phyloP scores from a whole-genome alignment of 2,329 filamentous ascomycete species.

The Eurotiales sp. region DNA sequence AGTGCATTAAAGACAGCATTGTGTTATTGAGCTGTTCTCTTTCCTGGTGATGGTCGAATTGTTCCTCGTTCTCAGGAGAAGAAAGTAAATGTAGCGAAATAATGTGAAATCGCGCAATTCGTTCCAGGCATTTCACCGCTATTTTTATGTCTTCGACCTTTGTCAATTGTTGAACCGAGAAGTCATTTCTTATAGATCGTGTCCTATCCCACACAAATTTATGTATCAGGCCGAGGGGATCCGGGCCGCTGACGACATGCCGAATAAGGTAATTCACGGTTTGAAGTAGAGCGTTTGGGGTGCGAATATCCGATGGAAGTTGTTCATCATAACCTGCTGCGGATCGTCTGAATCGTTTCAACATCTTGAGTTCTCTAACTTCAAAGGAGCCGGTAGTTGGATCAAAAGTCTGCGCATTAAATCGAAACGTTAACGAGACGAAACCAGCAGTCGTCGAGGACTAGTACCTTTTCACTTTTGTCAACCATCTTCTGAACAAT shows the following conservation, averaged over 20 bases:
- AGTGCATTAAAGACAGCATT: constrained; percentile 57
- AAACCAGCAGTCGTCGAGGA: background rate
- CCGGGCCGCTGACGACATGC: constrained; percentile 49
- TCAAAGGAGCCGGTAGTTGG: constrained; percentile 31
- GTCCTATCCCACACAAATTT: constrained; percentile 65
- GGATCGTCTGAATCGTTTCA: constrained; percentile 61
- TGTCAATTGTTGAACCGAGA: constrained; percentile 59
- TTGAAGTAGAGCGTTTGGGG: constrained; percentile 48
- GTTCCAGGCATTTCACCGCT: constrained; percentile 59
- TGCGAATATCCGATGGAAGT: constrained; percentile 60
- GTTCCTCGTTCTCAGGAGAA: constrained; percentile 47
- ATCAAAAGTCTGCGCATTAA: constrained; percentile 28
- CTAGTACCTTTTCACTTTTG: constrained; percentile 54
- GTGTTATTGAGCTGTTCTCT: constrained; percentile 63
- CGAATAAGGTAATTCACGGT: constrained; percentile 49
- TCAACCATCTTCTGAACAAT: constrained; percentile 61
- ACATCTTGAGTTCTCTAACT: constrained; percentile 48
- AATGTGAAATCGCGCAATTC: constrained; percentile 62
- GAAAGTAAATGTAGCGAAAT: constrained; percentile 59
- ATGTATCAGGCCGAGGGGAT: constrained; percentile 52
- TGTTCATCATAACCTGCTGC: constrained; percentile 62
- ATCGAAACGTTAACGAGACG: constrained; percentile 15
- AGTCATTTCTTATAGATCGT: constrained; percentile 61
- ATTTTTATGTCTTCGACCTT: constrained; percentile 54
- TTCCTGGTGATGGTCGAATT: constrained; percentile 58